Evolutionary conservation across 2,329 filamentous ascomycete species (phyloP), one percentile per base, ranked within the genome.

Genomic region (Xylaria sp.): DNA sequence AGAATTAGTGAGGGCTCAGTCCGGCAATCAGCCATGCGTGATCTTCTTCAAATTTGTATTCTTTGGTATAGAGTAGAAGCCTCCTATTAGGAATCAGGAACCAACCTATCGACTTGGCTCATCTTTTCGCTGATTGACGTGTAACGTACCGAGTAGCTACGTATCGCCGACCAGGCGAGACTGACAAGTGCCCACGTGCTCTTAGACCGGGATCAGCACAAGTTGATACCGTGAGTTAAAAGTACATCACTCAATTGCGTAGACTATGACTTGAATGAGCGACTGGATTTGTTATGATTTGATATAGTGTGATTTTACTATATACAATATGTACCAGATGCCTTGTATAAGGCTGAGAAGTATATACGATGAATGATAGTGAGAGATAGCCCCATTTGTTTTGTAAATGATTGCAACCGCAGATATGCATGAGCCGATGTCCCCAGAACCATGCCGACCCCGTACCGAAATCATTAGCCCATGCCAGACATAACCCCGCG

Each of bases 311-410:
- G 12, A 49, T 31, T 33, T 3, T 58, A 39, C 31, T 43, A 55
- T 36, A 64, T 67, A 54, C 46, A 28, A 68, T 64, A 64, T 68
- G 51, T 68, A 61, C 61, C 36, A 23, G 66, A 55, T 46, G 46
- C 41, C 33, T 13, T 64, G 33, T 62, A 10, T 52, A 36, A 18
- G 49, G 39, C 51, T 23, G 23, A 62, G 41, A 66, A 68, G n/a
- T 68, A 68, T 66, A 49, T 68, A 66, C 62, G 60, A 68, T 52
- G 57, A 68, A 66, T 36, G 7, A 64, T 64, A 41, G 28, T 28
- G 48, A 54, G 39, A 13, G 60, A 15, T 18, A 13, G 18, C 39
- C 41, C 48, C 15, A 54, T 39, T 28, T 12, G 10, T 41, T 3
- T 13, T 67, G 33, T 25, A 46, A 20, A 10, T 63, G 25, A 41